Evolutionary conservation across 441 rosid species (phyloP), one percentile per base, ranked within the genome.

Genomic region (Raphanus hybrid): DNA sequence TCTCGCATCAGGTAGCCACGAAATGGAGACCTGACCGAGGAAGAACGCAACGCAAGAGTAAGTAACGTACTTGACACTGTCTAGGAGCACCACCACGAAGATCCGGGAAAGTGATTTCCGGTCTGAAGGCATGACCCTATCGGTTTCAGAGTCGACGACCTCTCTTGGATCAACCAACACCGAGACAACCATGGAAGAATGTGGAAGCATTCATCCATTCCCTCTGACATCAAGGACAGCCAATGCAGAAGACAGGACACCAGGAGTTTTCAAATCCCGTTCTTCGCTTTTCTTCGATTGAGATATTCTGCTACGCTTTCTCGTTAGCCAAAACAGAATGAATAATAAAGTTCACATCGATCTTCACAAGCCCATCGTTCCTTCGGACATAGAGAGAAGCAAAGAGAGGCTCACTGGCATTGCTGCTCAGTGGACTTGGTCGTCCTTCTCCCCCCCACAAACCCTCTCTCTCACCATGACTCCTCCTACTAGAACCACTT

Each of bases 351-450:
- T 93, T 96, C 63, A 97, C 98, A 37, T 93, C 99, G 70, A 96
- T 93, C 85, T 96, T 96, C 80, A 90, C 94, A 79, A 96, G 97
- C 84, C 86, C 90, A 85, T 96, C 94, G 69, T 96, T 96, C 81
- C 98, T 91, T 2, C 97, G 98, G 9, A 96, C 99, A 84, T 87
- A 96, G 54, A 96, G 86, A 59, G 99, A 92, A 50, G 99, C 99
- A 76, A 87, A 89, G 41, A 96, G 97, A 4, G 87, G 92, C 80
- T 88, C 92, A 77, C 92, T 90, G 0, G 69, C 78, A 84, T 95
- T 93, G 63, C 76, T 74, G 34, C 34, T 29, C 61, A 20, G 69
- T 75, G 5, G 34, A 29, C 34, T 29, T 29, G 34, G 34, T 29
- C 27, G 77, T 80, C 73, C 82, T 55, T 82, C 77, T 80, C 80